Evolutionary conservation across 768 basidiomycete genomes (phyloP), one percentile per base, ranked within the genome.

Genomic region (Galerina sulciceps): DNA sequence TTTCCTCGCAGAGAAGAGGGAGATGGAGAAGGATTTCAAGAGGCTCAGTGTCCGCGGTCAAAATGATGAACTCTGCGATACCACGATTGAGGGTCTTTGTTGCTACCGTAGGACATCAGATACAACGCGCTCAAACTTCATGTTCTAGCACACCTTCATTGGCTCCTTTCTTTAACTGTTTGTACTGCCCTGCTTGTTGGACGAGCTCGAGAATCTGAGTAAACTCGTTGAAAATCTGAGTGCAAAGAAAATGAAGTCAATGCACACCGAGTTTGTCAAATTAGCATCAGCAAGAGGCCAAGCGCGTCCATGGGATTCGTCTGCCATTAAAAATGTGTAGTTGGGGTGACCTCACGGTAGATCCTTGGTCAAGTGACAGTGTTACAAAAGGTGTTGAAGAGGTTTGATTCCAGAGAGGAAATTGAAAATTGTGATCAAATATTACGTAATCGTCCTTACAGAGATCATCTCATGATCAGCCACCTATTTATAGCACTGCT

Each of bases 1-100:
- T 99, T 80, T 99, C 97, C 75, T 99, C 97, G 71, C 97, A 99
- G 23, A 99, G 83, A 59, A 99, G 82, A 37, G 97, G 97, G 31
- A 99, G 88, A 76, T 99, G 97, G 62, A 99, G 85, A 54, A 99
- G 79, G 75, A 99, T 99, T 74, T 99, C 97, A 67, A 99, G 84
- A 46, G 97, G 97, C 75, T 99, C 96, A 31, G 96, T 98, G 69
- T 99, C 95, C 54, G 89, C 89, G 54, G 97, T 97, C 75, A 99
- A 81, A 69, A 99, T 87, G 76, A 99, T 94, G 77, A 99, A 93
- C 77, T 99, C 97, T 59, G 96, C 91, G 65, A 96, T 93, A 80
- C 96, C 96, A 69, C 96, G 93, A 75, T 98, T 98, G 62, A 98
- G 85, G 17, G 95, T 97, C 81, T 99, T 99, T 65, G 97, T 99